These are phyloP conservation scores for Lasiosphaeris hirsuta DNA, from an alignment of 495 filamentous ascomycete genomes.

Conservation along the genomic window DNA sequence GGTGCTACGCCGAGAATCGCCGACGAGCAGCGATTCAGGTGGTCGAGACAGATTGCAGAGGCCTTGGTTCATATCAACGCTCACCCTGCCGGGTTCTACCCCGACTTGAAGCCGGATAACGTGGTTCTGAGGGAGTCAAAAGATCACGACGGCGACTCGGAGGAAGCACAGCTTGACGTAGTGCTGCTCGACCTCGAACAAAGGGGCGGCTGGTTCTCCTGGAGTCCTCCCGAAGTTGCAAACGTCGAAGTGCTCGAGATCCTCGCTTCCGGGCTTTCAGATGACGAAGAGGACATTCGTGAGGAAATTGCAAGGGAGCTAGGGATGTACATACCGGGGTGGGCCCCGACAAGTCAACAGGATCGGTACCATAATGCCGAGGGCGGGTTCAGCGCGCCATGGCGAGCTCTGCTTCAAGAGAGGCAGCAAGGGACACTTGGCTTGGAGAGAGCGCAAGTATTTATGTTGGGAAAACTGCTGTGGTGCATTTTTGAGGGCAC, in stretches of 20 bases:
- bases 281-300: neutral
- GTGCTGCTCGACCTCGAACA: conserved; percentile 38
- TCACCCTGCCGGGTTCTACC: conserved; percentile 29
- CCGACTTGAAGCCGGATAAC: conserved; percentile 39
- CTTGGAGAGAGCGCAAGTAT: conserved; percentile 29
- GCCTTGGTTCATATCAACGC: conserved; percentile 33
- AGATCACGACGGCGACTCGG: neutral
- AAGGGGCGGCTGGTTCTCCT: conserved; percentile 30
- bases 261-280: conserved; percentile 8
- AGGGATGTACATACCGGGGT: conserved; percentile 9
- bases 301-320: conserved; percentile 2
- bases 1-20: neutral
- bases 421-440: neutral
- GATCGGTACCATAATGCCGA: conserved; percentile 19
- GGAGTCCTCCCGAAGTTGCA: conserved; percentile 32
- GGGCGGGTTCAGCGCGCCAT: conserved; percentile 25
- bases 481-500: conserved; percentile 38
- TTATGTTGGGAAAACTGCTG: conserved; percentile 36
- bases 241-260: conserved; percentile 32
- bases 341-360: conserved; percentile 5
- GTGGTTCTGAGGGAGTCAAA: conserved; percentile 19
- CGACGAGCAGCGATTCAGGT: conserved; percentile 21
- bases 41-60: conserved; percentile 28
- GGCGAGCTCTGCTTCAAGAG: conserved; percentile 16
- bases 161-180: conserved; percentile 8